phyloP scores from a whole-genome alignment of 106 monocot genomes.

The Allium fistulosum region DNA sequence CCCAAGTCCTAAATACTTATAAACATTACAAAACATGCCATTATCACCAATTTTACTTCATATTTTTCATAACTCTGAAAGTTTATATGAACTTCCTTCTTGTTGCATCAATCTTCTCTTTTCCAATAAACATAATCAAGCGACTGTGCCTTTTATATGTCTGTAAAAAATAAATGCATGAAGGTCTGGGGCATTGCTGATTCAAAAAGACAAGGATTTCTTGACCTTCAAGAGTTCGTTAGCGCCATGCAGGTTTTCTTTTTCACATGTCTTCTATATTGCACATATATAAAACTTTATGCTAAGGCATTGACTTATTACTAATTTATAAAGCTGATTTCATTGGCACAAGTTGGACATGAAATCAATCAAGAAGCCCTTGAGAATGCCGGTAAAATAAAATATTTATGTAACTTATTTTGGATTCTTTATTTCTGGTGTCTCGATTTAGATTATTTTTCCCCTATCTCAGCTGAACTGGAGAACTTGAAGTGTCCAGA shows the following conservation, averaged over 20 bases:
- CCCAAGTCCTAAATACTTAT: too few species aligned
- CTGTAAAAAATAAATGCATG: neutral
- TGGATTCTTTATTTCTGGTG: neutral
- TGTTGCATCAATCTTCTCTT: too few species aligned
- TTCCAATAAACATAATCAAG: too few species aligned
- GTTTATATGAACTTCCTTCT: too few species aligned
- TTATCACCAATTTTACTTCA: neutral
- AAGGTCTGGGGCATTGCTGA: constrained; percentile 71
- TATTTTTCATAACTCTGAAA: too few species aligned
- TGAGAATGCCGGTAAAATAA: constrained; percentile 41
- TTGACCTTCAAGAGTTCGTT: constrained; percentile 55
- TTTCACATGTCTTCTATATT: neutral
- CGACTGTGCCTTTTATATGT: too few species aligned
- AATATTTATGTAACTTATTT: neutral
- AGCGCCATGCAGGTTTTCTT: constrained; percentile 57
- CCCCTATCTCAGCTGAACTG: constrained; percentile 29
- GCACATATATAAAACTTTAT: neutral
- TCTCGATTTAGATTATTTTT: neutral
- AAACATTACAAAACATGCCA: too few species aligned
- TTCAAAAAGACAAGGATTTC: constrained; percentile 60
- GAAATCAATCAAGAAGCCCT: constrained; percentile 65
- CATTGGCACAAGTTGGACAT: constrained; percentile 72
- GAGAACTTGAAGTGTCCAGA: constrained; percentile 43
- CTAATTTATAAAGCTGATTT: constrained; percentile 49
- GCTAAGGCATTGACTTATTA: neutral